Evolutionary conservation across 2,329 filamentous ascomycete species (phyloP), one percentile per base, ranked within the genome.

Genomic region (Colletotrichum sp.): DNA sequence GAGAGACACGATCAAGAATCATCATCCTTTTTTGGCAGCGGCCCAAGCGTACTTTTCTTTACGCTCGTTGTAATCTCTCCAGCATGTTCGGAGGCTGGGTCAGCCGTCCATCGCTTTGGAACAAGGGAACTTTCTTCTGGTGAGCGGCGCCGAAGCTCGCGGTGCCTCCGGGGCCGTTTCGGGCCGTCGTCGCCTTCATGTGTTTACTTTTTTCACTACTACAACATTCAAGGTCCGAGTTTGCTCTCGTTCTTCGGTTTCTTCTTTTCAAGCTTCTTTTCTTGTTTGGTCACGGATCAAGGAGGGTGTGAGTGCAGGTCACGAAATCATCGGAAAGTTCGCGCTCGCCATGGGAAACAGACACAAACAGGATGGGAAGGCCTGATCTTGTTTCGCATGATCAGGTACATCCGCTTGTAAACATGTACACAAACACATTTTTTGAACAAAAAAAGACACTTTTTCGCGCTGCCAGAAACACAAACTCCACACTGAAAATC

Each of bases 1-100:
- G 60, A 71, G 60, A 71, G 26, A 71, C 69, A 65, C 59, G 59
- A 57, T 10, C 55, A 44, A 39, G 59, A 64, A n/a, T 79, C 78
- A 79, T 80, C 78, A 79, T 80, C 78, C 76, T 79, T 75, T 72
- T 79, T 78, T 79, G 78, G 81, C 79, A 80, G 69, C 65, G 64
- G 69, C 18, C 73, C 32, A 66, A 76, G 84, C 82, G 82, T 86
- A 82, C 81, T 79, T 80, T 88, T 87, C 85, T 87, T 81, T 89
- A 89, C 88, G 82, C 84, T 89, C 87, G 86, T 90, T 89, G 86
- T 89, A 88, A 88, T 89, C 83, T 81, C 81, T 81, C 80, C 78
- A 81, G 82, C 81, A 80, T 83, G 80, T 49, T 73, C 82, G 81
- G 82, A 79, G 83, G 81, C 86, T 83, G 85, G 80, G 21, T 81